Conservation (phyloP, 75 land plant genomes). For the Picea sitchensis region DNA sequence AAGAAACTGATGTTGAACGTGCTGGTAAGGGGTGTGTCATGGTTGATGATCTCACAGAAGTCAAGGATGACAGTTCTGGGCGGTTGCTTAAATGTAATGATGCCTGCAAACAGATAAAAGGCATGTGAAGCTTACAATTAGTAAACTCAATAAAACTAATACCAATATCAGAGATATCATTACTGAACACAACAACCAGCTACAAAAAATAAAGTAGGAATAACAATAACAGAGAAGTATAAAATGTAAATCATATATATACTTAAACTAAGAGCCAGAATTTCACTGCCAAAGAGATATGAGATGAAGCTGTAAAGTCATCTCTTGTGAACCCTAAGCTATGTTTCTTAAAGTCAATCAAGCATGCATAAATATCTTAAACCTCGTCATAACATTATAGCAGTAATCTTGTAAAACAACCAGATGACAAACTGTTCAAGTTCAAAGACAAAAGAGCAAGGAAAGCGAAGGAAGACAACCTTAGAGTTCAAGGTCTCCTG, state of each 20-base stretch:
- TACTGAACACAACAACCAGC: neutral
- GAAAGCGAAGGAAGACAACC: too few relatives aligned
- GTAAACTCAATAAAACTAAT: neutral
- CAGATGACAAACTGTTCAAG: neutral
- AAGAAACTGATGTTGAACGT: conserved; percentile 12
- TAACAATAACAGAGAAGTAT: neutral
- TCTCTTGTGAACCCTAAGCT: neutral
- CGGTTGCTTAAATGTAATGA: conserved; percentile 22
- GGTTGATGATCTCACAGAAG: conserved; percentile 19
- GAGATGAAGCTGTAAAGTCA: neutral
- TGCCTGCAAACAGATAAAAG: conserved; percentile 22
- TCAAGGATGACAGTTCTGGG: conserved; percentile 9
- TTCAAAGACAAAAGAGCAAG: too few relatives aligned
- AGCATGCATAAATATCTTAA: neutral
- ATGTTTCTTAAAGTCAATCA: neutral
- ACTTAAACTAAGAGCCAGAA: neutral
- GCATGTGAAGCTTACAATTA: neutral
- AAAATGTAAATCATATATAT: neutral
- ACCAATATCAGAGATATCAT: neutral
- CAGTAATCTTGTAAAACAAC: neutral
- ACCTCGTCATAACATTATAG: neutral
- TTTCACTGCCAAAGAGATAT: neutral
- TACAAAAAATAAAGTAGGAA: neutral
- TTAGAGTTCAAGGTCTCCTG: too few relatives aligned
- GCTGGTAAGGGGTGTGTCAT: conserved; percentile 15